Evolutionary conservation across 1,284 basidiomycete species (phyloP).

Genomic region (Cutaneotrichosporon cavernicola): DNA sequence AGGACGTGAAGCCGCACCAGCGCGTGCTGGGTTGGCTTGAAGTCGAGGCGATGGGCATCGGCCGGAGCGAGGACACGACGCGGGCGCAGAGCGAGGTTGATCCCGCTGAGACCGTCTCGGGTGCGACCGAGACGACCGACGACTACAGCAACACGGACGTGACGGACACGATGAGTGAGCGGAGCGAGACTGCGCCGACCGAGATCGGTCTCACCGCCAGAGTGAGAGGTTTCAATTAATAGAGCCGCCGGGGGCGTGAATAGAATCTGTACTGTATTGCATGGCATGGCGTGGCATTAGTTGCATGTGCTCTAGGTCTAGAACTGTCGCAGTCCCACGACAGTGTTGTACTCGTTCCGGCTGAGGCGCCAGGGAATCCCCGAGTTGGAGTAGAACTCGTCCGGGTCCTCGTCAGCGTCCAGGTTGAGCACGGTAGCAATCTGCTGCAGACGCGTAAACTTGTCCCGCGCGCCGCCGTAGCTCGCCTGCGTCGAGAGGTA

Average conservation of each 20-base stretch:
- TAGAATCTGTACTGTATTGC: conserved; percentile 12
- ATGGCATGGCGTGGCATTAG: conserved; percentile 1
- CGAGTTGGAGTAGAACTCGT: conserved; percentile 86
- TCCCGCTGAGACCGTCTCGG: conserved; percentile 5
- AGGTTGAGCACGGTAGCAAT: conserved; percentile 88
- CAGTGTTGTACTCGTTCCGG: conserved; percentile 70
- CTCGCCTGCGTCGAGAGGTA: conserved; percentile 81
- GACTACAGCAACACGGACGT: not conserved
- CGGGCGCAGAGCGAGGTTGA: not conserved
- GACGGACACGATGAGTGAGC: conserved; percentile 4
- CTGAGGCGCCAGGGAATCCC: conserved; percentile 86
- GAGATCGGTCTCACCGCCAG: not conserved
- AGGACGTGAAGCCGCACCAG: conserved; percentile 30
- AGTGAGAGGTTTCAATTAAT: not conserved
- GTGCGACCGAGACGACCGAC: conserved; percentile 2
- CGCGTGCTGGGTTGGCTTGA: conserved; percentile 42
- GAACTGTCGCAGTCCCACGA: conserved; percentile 61
- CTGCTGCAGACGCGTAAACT: conserved; percentile 87
- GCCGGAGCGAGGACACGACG: not conserved
- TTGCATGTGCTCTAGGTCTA: conserved; percentile 5
- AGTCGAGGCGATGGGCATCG: conserved; percentile 26
- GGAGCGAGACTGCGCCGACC: conserved; percentile 3
- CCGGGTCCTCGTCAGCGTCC: conserved; percentile 83
- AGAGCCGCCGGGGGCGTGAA: not conserved
- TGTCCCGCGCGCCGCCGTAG: conserved; percentile 84